Conservation (phyloP, 192 early-diverging fungal genomes). For the Podila verticillata region DNA sequence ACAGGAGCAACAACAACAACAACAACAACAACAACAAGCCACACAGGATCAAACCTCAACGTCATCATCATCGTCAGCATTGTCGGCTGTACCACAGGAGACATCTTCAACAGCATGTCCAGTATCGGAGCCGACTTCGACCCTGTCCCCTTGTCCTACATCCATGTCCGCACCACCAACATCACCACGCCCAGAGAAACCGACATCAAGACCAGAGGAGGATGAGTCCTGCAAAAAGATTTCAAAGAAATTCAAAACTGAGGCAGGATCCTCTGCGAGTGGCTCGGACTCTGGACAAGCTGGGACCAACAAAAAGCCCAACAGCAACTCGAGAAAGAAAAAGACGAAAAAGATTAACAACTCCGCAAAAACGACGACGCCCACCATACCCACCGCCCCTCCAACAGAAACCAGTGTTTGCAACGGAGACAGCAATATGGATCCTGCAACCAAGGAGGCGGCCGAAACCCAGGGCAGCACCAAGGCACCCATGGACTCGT, state of each 20-base stretch:
- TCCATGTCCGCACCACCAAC: neutral
- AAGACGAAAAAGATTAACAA: conserved; percentile 8
- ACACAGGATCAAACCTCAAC: too few species aligned
- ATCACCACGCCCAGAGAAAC: neutral
- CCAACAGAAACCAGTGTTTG: neutral
- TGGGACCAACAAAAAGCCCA: neutral
- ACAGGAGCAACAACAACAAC: neutral
- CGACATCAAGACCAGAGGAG: neutral
- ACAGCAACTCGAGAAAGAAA: neutral
- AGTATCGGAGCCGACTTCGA: too few species aligned
- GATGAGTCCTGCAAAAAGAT: neutral
- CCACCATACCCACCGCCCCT: conserved; percentile 17
- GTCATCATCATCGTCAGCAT: too few species aligned
- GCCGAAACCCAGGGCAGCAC: neutral
- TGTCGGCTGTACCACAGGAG: too few species aligned
- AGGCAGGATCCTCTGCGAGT: neutral
- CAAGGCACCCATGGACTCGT: conserved; percentile 12
- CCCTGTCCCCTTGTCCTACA: neutral
- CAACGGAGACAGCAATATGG: neutral
- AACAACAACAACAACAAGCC: neutral
- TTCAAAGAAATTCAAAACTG: conserved; percentile 1
- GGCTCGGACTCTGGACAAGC: neutral
- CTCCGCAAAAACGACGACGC: neutral
- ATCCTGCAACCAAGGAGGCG: neutral
- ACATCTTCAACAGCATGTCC: too few species aligned